These are phyloP conservation scores for Nemania sp. DNA, from an alignment of 2,329 filamentous ascomycete species.

Conservation along the genomic window DNA sequence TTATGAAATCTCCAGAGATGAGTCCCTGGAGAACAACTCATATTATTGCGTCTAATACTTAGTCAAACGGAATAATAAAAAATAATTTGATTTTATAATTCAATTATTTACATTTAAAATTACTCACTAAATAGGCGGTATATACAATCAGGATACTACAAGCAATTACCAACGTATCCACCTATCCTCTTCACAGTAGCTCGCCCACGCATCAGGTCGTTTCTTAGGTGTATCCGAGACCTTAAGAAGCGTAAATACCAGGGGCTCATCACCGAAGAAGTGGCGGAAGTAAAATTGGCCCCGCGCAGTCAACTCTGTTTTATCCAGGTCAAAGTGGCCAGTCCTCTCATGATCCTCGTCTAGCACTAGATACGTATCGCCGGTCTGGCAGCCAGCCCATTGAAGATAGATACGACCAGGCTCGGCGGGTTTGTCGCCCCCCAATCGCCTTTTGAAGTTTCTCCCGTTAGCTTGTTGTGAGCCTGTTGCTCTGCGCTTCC, in stretches of 20 bases:
- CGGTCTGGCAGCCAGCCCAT: constrained; percentile 25
- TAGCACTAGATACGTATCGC: constrained; percentile 9
- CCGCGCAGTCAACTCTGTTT: constrained; percentile 29
- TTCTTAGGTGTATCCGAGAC: constrained; percentile 20
- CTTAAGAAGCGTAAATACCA: constrained; percentile 35
- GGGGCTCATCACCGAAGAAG: neutral
- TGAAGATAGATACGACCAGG: constrained; percentile 29
- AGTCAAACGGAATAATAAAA: no score
- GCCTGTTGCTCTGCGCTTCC: constrained; percentile 23
- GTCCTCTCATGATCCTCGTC: constrained; percentile 28
- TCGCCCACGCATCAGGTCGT: constrained; percentile 24
- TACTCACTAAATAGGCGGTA: no score
- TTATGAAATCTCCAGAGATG: no score
- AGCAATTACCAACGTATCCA: constrained; percentile 26
- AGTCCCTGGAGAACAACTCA: no score
- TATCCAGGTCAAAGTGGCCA: constrained; percentile 29
- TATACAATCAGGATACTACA: no score
- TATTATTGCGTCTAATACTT: no score
- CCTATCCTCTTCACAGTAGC: constrained; percentile 26
- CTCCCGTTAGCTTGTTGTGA: neutral
- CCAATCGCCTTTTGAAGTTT: constrained; percentile 27
- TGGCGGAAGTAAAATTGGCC: constrained; percentile 6
- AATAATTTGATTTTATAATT: no score
- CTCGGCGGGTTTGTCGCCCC: neutral
- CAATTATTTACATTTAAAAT: no score